These are phyloP conservation scores for Xylariaceae sp. DNA, from an alignment of 2,329 filamentous ascomycete genomes.

Conservation along the genomic window DNA sequence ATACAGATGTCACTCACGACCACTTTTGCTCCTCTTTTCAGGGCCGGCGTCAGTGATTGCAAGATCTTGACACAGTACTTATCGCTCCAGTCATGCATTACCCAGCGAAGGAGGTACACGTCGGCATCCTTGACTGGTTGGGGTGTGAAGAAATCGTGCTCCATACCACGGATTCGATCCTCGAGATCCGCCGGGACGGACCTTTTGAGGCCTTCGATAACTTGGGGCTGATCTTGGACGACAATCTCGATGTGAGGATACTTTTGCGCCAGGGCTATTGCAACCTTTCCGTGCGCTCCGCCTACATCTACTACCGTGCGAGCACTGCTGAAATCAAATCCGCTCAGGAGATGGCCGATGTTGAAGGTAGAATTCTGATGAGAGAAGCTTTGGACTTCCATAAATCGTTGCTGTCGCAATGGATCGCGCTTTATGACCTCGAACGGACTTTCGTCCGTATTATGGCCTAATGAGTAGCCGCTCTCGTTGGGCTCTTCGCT, in stretches of 20 bases:
- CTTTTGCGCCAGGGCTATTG: background rate
- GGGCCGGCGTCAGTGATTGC: constrained; percentile 35
- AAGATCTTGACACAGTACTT: constrained; percentile 33
- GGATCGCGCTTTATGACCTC: no score
- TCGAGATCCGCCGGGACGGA: background rate
- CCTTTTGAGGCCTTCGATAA: no score
- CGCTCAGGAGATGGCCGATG: no score
- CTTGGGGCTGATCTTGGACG: background rate
- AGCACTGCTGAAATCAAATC: background rate
- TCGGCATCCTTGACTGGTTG: constrained; percentile 31
- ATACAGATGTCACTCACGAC: background rate
- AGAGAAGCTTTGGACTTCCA: no score
- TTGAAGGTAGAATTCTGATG: no score
- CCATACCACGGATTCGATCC: background rate
- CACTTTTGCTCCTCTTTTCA: constrained; percentile 17
- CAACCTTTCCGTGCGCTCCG: background rate
- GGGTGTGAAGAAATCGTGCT: constrained; percentile 14
- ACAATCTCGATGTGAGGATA: background rate
- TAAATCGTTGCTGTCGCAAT: no score
- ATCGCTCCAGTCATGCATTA: constrained; percentile 46
- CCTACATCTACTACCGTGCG: constrained; percentile 12
- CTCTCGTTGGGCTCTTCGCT: background rate
- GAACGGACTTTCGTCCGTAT: background rate
- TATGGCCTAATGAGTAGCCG: background rate
- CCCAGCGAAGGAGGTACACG: constrained; percentile 42